Evolutionary conservation across 2,329 filamentous ascomycete genomes (phyloP), one percentile per base, ranked within the genome.

Genomic region (Zarea fungicola): DNA sequence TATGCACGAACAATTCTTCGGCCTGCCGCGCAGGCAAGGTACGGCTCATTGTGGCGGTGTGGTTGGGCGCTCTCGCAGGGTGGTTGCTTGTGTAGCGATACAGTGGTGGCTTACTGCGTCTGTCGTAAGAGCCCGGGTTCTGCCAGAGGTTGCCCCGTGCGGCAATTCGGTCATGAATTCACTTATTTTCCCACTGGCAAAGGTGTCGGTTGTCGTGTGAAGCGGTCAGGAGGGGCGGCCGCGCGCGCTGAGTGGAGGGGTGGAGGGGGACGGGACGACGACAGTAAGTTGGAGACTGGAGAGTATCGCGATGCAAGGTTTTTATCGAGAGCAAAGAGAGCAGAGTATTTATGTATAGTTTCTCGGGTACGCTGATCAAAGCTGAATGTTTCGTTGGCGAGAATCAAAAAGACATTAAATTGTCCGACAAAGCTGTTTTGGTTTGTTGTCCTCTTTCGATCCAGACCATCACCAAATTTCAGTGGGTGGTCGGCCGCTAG

Each of bases 21-120:
- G 88, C 88, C 75, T 95, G 89, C 64, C 86, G 82, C 62, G 78
- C 74, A 53, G 87, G 89, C 70, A 93, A 73, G 66, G 89, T 77
- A 63, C 81, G 80, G 73, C 80, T 85, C 87, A 91, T 91, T 56
- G 62, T 62, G 59, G 51, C 46, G 49, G 40, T 48, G 43, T 45
- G 48, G 16, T 39, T 16, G 26, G 18, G 42, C 28, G 28, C 29
- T 25, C 37, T 28, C 31, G 35, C 42, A 56, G 31, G 21, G 23
- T 43, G 29, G 9, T 29, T 31, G 40, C 18, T 4, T 25, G 14
- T 21, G 13, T 39, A 9, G 40, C 22, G 47, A 23, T 29, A 21
- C 31, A 23, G n/a, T 14, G 21, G 16, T 6, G 16, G 16, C 4
- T 14, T n/a, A 5, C 6, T 5, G 22, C 11, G 23, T 41, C 25